A percentile compares a stretch with the other conserved stretches of the same genome.
These are phyloP conservation scores for Firmiana major DNA, from an alignment of 345 rosid species.

Conservation along the genomic window DNA sequence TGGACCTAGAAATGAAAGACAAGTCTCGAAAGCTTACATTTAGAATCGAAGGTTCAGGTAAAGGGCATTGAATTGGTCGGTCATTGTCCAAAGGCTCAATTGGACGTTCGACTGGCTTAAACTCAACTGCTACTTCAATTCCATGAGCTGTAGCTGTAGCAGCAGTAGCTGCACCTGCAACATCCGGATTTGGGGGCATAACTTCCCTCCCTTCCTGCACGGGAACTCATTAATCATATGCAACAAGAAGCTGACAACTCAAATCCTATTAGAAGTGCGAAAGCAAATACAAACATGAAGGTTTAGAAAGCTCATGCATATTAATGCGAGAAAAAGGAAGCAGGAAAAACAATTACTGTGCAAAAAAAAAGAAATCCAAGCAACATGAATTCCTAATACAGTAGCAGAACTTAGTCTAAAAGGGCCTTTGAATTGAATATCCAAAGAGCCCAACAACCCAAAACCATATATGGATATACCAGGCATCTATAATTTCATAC, in stretches of 20 bases:
- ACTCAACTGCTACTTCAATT: constrained; percentile 76
- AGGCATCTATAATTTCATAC: not conserved
- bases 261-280: not conserved
- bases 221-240: constrained; percentile 9
- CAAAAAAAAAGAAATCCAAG: constrained; percentile 4
- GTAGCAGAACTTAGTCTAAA: not conserved
- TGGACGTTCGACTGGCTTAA: constrained; percentile 94
- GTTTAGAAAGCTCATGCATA: not conserved
- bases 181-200: constrained; percentile 53
- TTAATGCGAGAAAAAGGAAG: not conserved
- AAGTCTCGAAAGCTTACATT: constrained; percentile 42
- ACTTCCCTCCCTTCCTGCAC: constrained; percentile 67
- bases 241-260: constrained; percentile 1
- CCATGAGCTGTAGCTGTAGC: constrained; percentile 61
- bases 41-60: constrained; percentile 86
- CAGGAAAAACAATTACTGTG: not conserved
- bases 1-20: not conserved
- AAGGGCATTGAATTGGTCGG: constrained; percentile 78
- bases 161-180: constrained; percentile 28
- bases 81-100: constrained; percentile 78
- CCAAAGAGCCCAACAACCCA: not conserved
- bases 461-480: not conserved
- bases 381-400: not conserved
- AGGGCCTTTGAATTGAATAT: not conserved
- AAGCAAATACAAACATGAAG: not conserved